Conservation (phyloP, 257 asterid species). For the Plantago ovata region DNA sequence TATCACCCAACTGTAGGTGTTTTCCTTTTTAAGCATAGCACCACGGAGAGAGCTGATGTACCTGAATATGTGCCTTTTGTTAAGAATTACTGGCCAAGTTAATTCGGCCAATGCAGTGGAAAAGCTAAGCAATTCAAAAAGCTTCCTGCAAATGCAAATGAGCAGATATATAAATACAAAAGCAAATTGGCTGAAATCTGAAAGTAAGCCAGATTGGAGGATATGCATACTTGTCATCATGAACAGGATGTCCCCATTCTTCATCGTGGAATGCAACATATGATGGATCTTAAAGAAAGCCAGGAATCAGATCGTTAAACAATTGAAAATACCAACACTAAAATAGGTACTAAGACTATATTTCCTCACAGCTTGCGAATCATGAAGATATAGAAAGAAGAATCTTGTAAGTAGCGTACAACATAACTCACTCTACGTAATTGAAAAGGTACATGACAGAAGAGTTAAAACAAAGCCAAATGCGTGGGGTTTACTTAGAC, state of each 20-base stretch:
- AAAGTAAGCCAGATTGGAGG: slow-evolving; percentile 16
- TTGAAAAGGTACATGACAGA: neutral
- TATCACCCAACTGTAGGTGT: slow-evolving; percentile 6
- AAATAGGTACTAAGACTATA: slow-evolving; percentile 12
- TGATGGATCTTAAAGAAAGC: slow-evolving; percentile 40
- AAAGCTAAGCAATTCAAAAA: slow-evolving; percentile 80
- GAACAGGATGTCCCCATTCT: slow-evolving; percentile 95
- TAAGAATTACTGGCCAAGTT: slow-evolving; percentile 86
- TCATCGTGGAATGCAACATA: slow-evolving; percentile 89
- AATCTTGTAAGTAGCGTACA: too few species aligned
- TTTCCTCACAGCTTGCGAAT: slow-evolving; percentile 1
- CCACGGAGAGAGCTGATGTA: slow-evolving; percentile 24
- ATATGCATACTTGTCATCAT: slow-evolving; percentile 64
- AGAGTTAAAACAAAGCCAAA: slow-evolving; percentile 5
- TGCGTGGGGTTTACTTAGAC: neutral
- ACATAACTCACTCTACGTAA: slow-evolving; percentile 6
- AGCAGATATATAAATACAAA: slow-evolving; percentile 18
- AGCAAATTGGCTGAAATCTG: slow-evolving; percentile 5
- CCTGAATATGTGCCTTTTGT: slow-evolving; percentile 69
- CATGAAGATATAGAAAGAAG: slow-evolving; percentile 12
- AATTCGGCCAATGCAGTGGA: slow-evolving; percentile 94
- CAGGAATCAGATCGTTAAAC: too few species aligned
- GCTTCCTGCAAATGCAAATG: slow-evolving; percentile 56
- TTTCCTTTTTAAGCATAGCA: slow-evolving; percentile 21
- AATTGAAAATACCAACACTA: slow-evolving; percentile 28